Evolutionary conservation across 345 rosid genomes (phyloP), one percentile per base, ranked within the genome.

Genomic region (Eucalyptus albens): DNA sequence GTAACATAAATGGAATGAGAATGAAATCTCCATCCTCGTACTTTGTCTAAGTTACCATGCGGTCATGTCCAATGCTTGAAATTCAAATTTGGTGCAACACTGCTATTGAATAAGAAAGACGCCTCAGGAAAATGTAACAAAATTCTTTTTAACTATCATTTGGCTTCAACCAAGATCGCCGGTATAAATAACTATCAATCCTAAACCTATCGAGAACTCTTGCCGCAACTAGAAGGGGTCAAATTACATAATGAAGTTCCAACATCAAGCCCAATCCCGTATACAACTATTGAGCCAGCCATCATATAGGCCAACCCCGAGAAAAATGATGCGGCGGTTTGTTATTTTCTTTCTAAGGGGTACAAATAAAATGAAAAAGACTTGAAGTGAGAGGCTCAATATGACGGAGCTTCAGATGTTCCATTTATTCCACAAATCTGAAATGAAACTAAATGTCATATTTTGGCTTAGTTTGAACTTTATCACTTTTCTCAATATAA

Each of bases 391-490:
- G 7, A 42, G 42, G 42, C 7, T 42, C 42, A 42, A 42, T 42
- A 42, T 42, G 7, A 42, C 2, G 8, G 17, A 50, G 51, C 17
- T 7, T 15, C 7, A 0, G 3, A 50, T 50, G 17, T 50, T 15
- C 51, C 17, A 50, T 50, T 15, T 15, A 50, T 50, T 50, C 65
- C 15, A 3, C 0, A 56, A 56, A 22, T 56, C 11, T 0, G 1
- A 56, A 56, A 56, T 56, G 29, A 10, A 56, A 6, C 27, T 56
- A 56, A 22, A 93, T 59, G 14, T 91, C 97, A 89, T 97, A 96
- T 31, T 96, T 96, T n/a, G 93, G 80, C 8, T 92, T 90, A 37
- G 91, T 98, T 91, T 95, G 91, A 88, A 98, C 91, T 91, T 96
- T 56, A 9, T 56, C 5, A 3, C 6, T 56, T 5, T 56, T 24